Conservation (phyloP, 148 eudicot genomes). For the Rhododendron kiyosumense region DNA sequence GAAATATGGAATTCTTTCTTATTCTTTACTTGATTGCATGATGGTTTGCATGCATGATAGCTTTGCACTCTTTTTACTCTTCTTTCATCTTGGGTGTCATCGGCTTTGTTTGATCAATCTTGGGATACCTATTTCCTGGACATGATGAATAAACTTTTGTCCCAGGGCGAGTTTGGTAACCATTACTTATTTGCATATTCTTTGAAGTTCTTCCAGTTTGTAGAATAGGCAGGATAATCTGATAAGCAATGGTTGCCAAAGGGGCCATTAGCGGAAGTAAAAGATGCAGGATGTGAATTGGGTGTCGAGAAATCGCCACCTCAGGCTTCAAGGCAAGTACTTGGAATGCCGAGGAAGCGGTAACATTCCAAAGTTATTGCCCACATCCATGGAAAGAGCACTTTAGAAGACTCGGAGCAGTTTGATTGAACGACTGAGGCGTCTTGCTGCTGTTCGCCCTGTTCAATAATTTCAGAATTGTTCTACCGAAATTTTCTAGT, state of each 20-base stretch:
- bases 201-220: background rate
- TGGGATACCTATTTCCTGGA: background rate
- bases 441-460: background rate
- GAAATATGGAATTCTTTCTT: background rate
- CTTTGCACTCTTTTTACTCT: background rate
- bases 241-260: background rate
- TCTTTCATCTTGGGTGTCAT: background rate
- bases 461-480: background rate
- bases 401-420: background rate
- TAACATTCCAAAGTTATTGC: background rate
- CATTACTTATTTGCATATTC: background rate
- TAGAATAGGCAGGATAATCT: background rate
- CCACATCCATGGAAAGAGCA: background rate
- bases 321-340: background rate
- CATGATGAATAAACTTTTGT: background rate
- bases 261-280: background rate
- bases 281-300: background rate
- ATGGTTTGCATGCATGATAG: background rate
- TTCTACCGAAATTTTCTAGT: background rate
- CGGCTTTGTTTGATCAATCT: background rate
- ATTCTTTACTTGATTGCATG: background rate
- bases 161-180: background rate
- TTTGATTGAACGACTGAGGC: background rate
- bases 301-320: background rate
- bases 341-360: background rate